A percentile compares a stretch with the other conserved stretches of the same genome.
Conservation (phyloP, 257 asterid species). For the Plantago elongata region DNA sequence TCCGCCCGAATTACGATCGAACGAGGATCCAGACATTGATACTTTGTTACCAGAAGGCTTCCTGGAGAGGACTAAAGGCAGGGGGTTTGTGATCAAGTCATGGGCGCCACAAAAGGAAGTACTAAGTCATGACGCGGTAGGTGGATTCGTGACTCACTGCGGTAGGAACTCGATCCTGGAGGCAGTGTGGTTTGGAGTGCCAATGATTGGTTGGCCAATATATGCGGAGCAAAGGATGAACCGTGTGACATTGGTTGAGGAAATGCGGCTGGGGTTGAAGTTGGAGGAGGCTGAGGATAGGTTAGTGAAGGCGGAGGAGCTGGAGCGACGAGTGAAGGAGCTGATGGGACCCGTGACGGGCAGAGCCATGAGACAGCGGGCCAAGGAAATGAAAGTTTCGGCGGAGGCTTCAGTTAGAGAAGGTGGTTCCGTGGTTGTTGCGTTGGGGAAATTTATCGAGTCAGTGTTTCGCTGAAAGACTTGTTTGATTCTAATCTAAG, state of each 20-base stretch:
- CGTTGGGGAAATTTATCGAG: too few relatives aligned
- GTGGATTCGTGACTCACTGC: constrained; percentile 41
- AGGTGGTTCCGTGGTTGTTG: too few relatives aligned
- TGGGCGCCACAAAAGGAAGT: constrained; percentile 41
- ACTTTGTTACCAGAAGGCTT: constrained; percentile 29
- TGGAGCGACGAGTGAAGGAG: constrained; percentile 28
- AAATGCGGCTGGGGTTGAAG: constrained; percentile 24
- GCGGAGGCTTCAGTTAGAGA: too few relatives aligned
- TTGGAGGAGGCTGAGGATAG: constrained; percentile 22
- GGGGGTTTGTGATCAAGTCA: constrained; percentile 29
- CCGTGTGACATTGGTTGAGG: constrained; percentile 26
- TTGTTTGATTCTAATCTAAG: too few relatives aligned
- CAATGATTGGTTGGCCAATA: constrained; percentile 41
- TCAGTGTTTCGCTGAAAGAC: too few relatives aligned
- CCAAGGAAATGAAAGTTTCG: too few relatives aligned
- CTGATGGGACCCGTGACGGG: constrained; percentile 3
- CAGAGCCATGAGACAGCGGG: not conserved
- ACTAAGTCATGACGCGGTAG: constrained; percentile 28
- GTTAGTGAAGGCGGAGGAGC: constrained; percentile 26
- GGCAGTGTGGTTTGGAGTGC: constrained; percentile 31
- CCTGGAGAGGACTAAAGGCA: constrained; percentile 26
- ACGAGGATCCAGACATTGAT: constrained; percentile 25
- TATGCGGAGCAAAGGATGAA: constrained; percentile 39
- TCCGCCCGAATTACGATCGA: constrained; percentile 25
- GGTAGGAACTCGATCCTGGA: constrained; percentile 42